Evolutionary conservation across 2,329 filamentous ascomycete species (phyloP).

Genomic region (Hysterium pulicare): DNA sequence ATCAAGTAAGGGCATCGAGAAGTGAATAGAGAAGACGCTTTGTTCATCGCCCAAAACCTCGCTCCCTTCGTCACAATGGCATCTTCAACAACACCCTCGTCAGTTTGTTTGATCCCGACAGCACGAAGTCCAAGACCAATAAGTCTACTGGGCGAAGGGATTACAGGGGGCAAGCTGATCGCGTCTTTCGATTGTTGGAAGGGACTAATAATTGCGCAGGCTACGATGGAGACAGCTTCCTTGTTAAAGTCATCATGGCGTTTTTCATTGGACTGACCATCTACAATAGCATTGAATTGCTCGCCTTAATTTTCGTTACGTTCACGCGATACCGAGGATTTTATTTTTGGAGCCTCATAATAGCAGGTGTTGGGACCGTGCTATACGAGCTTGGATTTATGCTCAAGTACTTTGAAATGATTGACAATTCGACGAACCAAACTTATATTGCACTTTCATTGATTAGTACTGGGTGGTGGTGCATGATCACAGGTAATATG

Average conservation of each 20-base stretch:
- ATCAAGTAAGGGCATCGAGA: too few species aligned
- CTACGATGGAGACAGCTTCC: constrained; percentile 33
- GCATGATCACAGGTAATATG: neutral
- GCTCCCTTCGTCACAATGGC: too few species aligned
- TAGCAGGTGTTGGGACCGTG: constrained; percentile 43
- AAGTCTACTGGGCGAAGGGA: too few species aligned
- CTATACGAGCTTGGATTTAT: constrained; percentile 49
- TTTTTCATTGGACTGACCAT: constrained; percentile 35
- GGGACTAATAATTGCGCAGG: too few species aligned
- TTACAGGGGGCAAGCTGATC: too few species aligned
- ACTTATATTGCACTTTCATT: neutral
- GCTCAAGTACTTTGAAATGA: constrained; percentile 43
- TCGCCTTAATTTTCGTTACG: constrained; percentile 44
- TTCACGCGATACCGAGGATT: constrained; percentile 44
- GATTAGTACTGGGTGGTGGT: neutral
- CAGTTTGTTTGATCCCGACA: too few species aligned
- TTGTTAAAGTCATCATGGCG: constrained; percentile 27
- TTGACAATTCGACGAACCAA: constrained; percentile 6
- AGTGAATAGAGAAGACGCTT: too few species aligned
- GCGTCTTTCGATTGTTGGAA: too few species aligned
- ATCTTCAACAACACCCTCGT: too few species aligned
- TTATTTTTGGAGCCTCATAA: constrained; percentile 48
- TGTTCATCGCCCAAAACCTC: too few species aligned
- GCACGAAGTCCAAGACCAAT: too few species aligned
- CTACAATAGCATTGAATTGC: constrained; percentile 45